A percentile compares a stretch with the other conserved stretches of the same genome.
phyloP scores from a whole-genome alignment of 2,329 filamentous ascomycete genomes.

The Aquanectria penicillioides region DNA sequence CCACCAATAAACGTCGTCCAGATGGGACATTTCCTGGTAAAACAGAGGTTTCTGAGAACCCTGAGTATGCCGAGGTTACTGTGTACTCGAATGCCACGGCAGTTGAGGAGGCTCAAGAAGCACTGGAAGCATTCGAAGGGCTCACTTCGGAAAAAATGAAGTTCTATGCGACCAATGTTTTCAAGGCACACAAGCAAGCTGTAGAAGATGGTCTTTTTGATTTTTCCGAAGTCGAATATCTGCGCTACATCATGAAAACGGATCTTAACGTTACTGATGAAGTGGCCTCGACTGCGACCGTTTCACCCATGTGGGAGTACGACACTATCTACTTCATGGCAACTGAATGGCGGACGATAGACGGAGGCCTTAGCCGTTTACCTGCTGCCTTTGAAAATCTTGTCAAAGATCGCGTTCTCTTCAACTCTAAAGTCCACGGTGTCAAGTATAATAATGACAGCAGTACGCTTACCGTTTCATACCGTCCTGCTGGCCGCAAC shows the following conservation, averaged over 20 bases:
- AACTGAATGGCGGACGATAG: slow-evolving; percentile 41
- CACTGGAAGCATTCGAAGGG: slow-evolving; percentile 41
- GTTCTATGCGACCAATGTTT: slow-evolving; percentile 41
- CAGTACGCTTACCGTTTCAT: slow-evolving; percentile 32
- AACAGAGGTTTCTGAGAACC: slow-evolving; percentile 36
- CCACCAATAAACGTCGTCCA: slow-evolving; percentile 36
- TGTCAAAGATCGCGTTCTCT: slow-evolving; percentile 37
- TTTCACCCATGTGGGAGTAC: slow-evolving; percentile 45
- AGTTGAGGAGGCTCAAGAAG: slow-evolving; percentile 32
- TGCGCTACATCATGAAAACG: slow-evolving; percentile 47
- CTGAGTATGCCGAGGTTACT: slow-evolving; percentile 23
- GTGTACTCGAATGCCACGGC: slow-evolving; percentile 40
- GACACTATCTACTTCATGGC: slow-evolving; percentile 41
- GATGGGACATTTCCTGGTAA: slow-evolving; percentile 41
- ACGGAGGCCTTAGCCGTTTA: slow-evolving; percentile 48
- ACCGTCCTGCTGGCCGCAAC: slow-evolving; percentile 32
- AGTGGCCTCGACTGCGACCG: slow-evolving; percentile 36
- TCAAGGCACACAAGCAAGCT: slow-evolving; percentile 44
- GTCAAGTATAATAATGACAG: slow-evolving; percentile 35
- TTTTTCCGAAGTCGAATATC: slow-evolving; percentile 43
- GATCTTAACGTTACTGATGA: slow-evolving; percentile 51
- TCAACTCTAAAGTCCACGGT: slow-evolving; percentile 36
- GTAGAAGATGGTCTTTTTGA: slow-evolving; percentile 43
- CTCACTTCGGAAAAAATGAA: slow-evolving; percentile 34
- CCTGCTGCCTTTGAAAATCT: slow-evolving; percentile 48